Evolutionary conservation across 306 rosid species (phyloP).

Genomic region (Cajanus cajan): DNA sequence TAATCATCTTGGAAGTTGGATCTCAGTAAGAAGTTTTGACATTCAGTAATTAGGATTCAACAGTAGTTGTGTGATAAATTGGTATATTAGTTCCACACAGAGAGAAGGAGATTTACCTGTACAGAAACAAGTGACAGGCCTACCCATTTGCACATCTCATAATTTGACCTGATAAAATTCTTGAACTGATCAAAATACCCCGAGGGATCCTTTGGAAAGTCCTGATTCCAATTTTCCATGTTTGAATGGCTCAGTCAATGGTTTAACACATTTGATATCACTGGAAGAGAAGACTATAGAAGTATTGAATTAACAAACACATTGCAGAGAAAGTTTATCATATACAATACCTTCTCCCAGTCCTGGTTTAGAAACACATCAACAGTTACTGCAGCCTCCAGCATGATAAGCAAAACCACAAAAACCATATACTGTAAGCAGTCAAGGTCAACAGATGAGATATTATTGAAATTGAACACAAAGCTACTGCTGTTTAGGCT

Average conservation of each 20-base stretch:
- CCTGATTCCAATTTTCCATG: slow-evolving; percentile 45
- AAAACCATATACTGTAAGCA: slow-evolving; percentile 64
- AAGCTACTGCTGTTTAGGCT: neutral
- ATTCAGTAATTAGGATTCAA: neutral
- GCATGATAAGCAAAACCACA: slow-evolving; percentile 55
- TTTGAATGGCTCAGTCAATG: slow-evolving; percentile 24
- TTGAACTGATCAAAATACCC: slow-evolving; percentile 66
- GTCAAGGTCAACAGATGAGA: slow-evolving; percentile 34
- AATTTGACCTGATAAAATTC: slow-evolving; percentile 59
- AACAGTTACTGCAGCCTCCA: slow-evolving; percentile 67
- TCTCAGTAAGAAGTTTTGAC: neutral
- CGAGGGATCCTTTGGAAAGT: slow-evolving; percentile 73
- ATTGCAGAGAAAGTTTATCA: neutral
- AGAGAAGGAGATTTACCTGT: slow-evolving; percentile 51
- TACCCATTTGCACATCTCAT: slow-evolving; percentile 72
- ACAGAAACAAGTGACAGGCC: slow-evolving; percentile 60
- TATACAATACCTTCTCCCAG: slow-evolving; percentile 64
- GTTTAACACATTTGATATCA: slow-evolving; percentile 2
- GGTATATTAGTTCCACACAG: neutral
- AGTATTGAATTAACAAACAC: neutral
- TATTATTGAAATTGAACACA: neutral
- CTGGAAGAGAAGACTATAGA: neutral
- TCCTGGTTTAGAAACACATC: slow-evolving; percentile 69
- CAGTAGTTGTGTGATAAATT: neutral
- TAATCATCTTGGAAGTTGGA: neutral